Base-by-base conservation (phyloP, 768 basidiomycete genomes). In the Suillus subaureus region DNA sequence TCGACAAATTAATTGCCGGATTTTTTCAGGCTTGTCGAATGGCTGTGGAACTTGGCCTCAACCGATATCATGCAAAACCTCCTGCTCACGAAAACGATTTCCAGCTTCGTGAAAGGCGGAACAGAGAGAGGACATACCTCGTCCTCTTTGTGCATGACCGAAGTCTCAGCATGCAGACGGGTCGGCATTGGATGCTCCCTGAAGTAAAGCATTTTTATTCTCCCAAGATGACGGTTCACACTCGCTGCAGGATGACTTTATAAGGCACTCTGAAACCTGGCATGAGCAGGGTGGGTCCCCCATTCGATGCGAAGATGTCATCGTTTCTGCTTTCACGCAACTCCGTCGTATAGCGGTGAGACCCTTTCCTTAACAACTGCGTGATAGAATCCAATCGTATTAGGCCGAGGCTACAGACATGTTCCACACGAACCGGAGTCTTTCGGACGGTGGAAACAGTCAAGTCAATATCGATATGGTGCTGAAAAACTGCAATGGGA, bases 111-210 rank as follows among this genome's bases (percentile, higher is more conserved):
- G 92, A 94, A 73, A 88, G 93, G 40, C 88, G 93, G 42, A 94
- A 94, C 71, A 84, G 91, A 68, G 93, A 95, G 77, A 85, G 93
- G 66, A 93, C 93, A 2, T 94, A 93, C 75, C 85, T 95, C 57
- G 92, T 95, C 16, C 78, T 95, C 16, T 95, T 91, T 71, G 89
- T 93, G 51, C 93, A 95, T 71, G 93, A 95, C 76, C 89, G 93
- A 62, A 92, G 90, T 71, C 82, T 94, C 55, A 91, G 89, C 77
- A 93, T 90, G 76, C 93, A 94, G 76, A 94, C 93, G 2, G 93
- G 93, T 57, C 83, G 90, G 51, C 88, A 87, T 66, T 94, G 92
- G 92, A 94, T 94, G 93, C 83, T 95, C 23, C 91, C 90, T 11
- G 93, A 94, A 79, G 83, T 83, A 31, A 21, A 11, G 58, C 23